A percentile compares a stretch with the other conserved stretches of the same genome.
Evolutionary conservation across 495 filamentous ascomycete species (phyloP).

Genomic region (Xylaria scruposa): DNA sequence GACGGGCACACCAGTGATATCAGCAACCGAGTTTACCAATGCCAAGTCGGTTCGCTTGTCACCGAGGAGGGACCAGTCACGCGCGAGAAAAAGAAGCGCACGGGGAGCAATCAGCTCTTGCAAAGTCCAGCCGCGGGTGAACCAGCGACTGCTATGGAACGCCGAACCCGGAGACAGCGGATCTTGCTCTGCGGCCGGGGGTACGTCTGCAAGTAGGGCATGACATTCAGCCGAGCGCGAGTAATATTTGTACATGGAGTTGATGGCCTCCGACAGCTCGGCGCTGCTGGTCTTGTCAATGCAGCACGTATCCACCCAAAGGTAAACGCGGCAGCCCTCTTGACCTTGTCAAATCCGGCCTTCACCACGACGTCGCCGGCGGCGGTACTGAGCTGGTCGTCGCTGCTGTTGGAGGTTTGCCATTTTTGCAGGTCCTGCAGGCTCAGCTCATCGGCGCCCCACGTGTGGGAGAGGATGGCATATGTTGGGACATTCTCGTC

Average conservation of each 20-base stretch:
- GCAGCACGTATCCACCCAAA: constrained; percentile 51
- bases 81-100: constrained; percentile 38
- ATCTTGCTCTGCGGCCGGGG: constrained; percentile 13
- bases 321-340: constrained; percentile 34
- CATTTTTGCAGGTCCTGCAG: constrained; percentile 32
- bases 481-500: constrained; percentile 43
- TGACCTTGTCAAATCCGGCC: constrained; percentile 36
- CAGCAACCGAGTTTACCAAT: not conserved
- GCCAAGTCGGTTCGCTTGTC: constrained; percentile 12
- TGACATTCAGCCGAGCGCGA: constrained; percentile 43
- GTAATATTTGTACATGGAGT: constrained; percentile 50
- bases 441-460: constrained; percentile 48
- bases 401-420: not conserved
- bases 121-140: constrained; percentile 47
- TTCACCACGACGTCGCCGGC: not conserved
- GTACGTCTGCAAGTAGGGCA: constrained; percentile 47
- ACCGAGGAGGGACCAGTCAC: constrained; percentile 36
- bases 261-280: not conserved
- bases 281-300: constrained; percentile 47
- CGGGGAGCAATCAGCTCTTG: constrained; percentile 48
- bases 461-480: constrained; percentile 54
- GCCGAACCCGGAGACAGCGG: constrained; percentile 4
- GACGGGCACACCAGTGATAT: constrained; percentile 25
- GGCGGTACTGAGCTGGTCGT: not conserved
- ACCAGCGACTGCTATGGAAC: constrained; percentile 39